Conservation (phyloP, 2,329 filamentous ascomycete species). For the Coniochaeta sp. region DNA sequence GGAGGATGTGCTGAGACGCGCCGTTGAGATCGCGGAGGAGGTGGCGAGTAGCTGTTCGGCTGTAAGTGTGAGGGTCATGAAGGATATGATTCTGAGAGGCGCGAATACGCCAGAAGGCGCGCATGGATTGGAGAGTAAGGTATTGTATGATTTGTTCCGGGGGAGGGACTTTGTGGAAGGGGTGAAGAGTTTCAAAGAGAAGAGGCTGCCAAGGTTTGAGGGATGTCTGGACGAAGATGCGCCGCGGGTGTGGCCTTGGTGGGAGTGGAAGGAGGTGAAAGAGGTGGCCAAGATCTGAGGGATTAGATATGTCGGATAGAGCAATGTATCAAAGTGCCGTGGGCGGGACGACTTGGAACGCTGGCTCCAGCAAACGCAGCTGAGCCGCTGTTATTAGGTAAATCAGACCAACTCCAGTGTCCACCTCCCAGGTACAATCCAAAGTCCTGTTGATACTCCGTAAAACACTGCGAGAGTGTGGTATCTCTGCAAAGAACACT, state of each 20-base stretch:
- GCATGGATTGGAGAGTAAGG: slow-evolving; percentile 59
- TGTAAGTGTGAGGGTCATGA: slow-evolving; percentile 59
- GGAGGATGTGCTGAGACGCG: slow-evolving; percentile 54
- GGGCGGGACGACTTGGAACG: neutral
- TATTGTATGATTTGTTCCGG: slow-evolving; percentile 54
- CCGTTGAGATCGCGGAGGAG: slow-evolving; percentile 59
- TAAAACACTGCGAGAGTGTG: neutral
- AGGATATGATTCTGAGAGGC: slow-evolving; percentile 61
- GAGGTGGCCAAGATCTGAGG: neutral
- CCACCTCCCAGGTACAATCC: neutral
- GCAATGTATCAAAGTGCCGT: neutral
- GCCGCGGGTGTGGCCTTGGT: slow-evolving; percentile 60
- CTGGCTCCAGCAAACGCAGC: neutral
- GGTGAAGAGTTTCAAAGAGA: slow-evolving; percentile 61
- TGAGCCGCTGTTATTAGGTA: neutral
- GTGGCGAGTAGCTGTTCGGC: slow-evolving; percentile 58
- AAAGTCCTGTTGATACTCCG: neutral
- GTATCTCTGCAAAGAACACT: neutral
- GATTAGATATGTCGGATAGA: neutral
- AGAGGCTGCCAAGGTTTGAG: slow-evolving; percentile 54
- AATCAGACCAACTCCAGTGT: neutral
- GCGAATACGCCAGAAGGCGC: slow-evolving; percentile 56
- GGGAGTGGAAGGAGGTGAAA: slow-evolving; percentile 35
- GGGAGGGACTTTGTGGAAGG: slow-evolving; percentile 57
- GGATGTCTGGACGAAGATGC: slow-evolving; percentile 53